Conservation (phyloP, 768 basidiomycete genomes). For the Boletus tomentosulus region DNA sequence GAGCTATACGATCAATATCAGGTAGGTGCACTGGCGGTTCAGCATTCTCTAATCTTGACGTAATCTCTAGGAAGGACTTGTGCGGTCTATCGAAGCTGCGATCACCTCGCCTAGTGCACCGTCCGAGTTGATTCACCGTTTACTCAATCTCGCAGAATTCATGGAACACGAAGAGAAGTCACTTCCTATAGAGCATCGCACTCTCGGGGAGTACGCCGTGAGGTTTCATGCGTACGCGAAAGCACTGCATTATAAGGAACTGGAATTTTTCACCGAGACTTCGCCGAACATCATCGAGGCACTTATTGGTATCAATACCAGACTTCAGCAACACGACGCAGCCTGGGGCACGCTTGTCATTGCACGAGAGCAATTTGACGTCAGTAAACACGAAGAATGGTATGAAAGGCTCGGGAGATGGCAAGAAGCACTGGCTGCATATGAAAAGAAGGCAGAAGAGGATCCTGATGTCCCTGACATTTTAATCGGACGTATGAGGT, state of each 20-base stretch:
- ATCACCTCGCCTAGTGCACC: constrained; percentile 76
- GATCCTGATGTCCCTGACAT: constrained; percentile 75
- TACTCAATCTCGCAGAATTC: constrained; percentile 94
- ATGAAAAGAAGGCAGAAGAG: constrained; percentile 72
- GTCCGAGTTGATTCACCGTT: constrained; percentile 82
- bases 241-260: constrained; percentile 96
- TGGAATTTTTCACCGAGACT: constrained; percentile 92
- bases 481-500: constrained; percentile 90
- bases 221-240: constrained; percentile 95
- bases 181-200: constrained; percentile 88
- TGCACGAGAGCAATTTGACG: constrained; percentile 85
- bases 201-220: constrained; percentile 90
- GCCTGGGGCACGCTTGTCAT: constrained; percentile 95
- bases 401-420: constrained; percentile 94
- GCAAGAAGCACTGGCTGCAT: constrained; percentile 88
- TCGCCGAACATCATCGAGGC: constrained; percentile 90
- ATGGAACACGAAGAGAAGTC: constrained; percentile 99
- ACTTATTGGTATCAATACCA: constrained; percentile 93
- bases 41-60: constrained; percentile 2
- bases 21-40: constrained; percentile 38
- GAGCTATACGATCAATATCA: constrained; percentile 97
- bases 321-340: constrained; percentile 94
- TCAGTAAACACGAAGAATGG: constrained; percentile 95
- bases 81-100: constrained; percentile 82
- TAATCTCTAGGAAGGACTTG: constrained; percentile 78